These are phyloP conservation scores for Candida sp. DNA, from an alignment of 1,139 yeast species.

Conservation along the genomic window DNA sequence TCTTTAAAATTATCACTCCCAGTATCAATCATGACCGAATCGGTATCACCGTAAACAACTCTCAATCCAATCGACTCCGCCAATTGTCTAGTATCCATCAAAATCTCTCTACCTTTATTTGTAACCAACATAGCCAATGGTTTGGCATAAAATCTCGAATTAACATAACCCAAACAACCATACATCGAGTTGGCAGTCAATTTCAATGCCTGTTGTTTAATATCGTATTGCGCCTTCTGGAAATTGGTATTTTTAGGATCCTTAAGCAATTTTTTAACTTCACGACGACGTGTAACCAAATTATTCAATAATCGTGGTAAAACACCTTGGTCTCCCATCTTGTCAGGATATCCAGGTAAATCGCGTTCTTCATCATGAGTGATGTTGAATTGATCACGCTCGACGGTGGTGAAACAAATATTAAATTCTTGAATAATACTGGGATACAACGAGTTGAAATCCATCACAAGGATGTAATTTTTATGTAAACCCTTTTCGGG, in stretches of 20 bases:
- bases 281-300: slow-evolving; percentile 88
- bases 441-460: slow-evolving; percentile 96
- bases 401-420: slow-evolving; percentile 95
- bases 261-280: slow-evolving; percentile 83
- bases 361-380: slow-evolving; percentile 57
- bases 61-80: slow-evolving; percentile 82
- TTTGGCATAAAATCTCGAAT: slow-evolving; percentile 92
- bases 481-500: slow-evolving; percentile 96
- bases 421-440: slow-evolving; percentile 96
- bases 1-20: slow-evolving; percentile 67
- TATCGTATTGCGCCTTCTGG: slow-evolving; percentile 81
- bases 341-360: slow-evolving; percentile 68
- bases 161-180: slow-evolving; percentile 94
- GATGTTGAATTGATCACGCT: slow-evolving; percentile 51
- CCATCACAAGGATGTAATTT: slow-evolving; percentile 90
- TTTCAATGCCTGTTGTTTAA: slow-evolving; percentile 93
- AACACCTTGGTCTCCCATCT: slow-evolving; percentile 67
- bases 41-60: slow-evolving; percentile 98
- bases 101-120: slow-evolving; percentile 91
- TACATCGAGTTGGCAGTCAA: slow-evolving; percentile 99
- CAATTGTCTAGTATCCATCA: slow-evolving; percentile 88
- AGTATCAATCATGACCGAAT: slow-evolving; percentile 98
- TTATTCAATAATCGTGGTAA: slow-evolving; percentile 81
- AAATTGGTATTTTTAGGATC: slow-evolving; percentile 61
- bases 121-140: slow-evolving; percentile 97